Percentiles rank a stretch among this genome's conserved stretches.
Evolutionary conservation across 805 yeast genomes (phyloP).

Genomic region (Metschnikowia bowlesiae): DNA sequence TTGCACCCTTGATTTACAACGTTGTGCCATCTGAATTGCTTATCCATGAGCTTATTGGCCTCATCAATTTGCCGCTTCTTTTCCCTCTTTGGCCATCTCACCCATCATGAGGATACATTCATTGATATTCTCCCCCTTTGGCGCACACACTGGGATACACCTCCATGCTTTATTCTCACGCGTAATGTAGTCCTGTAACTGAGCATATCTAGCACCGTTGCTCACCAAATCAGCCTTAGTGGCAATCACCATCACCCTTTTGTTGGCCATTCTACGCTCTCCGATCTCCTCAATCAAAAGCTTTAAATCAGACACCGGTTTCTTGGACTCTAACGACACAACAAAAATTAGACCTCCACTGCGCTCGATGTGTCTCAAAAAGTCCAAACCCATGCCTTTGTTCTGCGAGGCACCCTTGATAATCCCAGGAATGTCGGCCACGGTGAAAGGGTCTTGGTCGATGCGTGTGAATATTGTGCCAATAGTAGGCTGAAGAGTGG

Average conservation of each 20-base stretch:
- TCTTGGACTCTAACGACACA: slow-evolving; percentile 60
- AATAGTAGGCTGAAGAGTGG: slow-evolving; percentile 86
- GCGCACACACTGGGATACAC: slow-evolving; percentile 81
- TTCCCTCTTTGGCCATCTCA: slow-evolving; percentile 29
- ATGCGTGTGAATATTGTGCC: slow-evolving; percentile 76
- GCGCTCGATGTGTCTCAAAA: slow-evolving; percentile 87
- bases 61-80: neutral
- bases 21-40: neutral
- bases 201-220: slow-evolving; percentile 44
- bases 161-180: slow-evolving; percentile 48
- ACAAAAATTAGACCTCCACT: slow-evolving; percentile 89
- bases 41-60: neutral
- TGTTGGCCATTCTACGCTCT: slow-evolving; percentile 49
- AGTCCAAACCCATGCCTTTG: slow-evolving; percentile 91
- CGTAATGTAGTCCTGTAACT: slow-evolving; percentile 44
- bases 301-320: slow-evolving; percentile 65
- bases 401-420: slow-evolving; percentile 82
- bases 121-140: slow-evolving; percentile 66
- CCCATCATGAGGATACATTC: slow-evolving; percentile 69
- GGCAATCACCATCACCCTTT: slow-evolving; percentile 72
- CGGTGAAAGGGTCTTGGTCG: slow-evolving; percentile 72
- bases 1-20: neutral
- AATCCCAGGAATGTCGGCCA: slow-evolving; percentile 97
- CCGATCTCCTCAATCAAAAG: slow-evolving; percentile 71
- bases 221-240: slow-evolving; percentile 86